phyloP scores from a whole-genome alignment of 2,329 filamentous ascomycete genomes.

The Colletotrichum sp. region DNA sequence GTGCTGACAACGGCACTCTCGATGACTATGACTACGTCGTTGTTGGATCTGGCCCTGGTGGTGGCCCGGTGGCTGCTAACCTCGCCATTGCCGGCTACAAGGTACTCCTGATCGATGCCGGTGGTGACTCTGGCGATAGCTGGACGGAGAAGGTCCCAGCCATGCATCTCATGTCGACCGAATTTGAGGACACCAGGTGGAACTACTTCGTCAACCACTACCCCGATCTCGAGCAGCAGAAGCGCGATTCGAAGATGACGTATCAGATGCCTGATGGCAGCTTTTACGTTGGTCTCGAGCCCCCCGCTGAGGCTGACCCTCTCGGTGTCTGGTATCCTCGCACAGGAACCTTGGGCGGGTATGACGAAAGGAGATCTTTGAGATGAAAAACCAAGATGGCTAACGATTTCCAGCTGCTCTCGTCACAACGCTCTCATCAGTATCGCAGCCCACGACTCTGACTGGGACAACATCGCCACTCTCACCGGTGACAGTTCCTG shows the following conservation, averaged over 20 bases:
- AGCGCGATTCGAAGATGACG: conserved; percentile 55
- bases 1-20: background rate
- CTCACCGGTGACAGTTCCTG: conserved; percentile 66
- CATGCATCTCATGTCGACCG: conserved; percentile 17
- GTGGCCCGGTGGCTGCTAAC: conserved; percentile 57
- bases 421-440: conserved; percentile 66
- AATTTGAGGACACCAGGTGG: conserved; percentile 18
- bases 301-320: conserved; percentile 23
- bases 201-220: conserved; percentile 55
- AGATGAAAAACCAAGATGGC: background rate
- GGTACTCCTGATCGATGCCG: conserved; percentile 62
- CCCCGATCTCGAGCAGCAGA: conserved; percentile 46
- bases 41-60: conserved; percentile 61
- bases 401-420: conserved; percentile 29
- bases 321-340: conserved; percentile 44
- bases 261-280: conserved; percentile 40
- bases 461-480: conserved; percentile 62
- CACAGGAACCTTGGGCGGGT: conserved; percentile 50
- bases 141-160: conserved; percentile 9
- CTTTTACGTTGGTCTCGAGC: conserved; percentile 29
- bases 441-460: conserved; percentile 61
- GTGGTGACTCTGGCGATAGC: conserved; percentile 52
- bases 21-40: conserved; percentile 60
- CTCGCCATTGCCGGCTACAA: conserved; percentile 60
- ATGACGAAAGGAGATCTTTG: background rate